phyloP scores from a whole-genome alignment of 306 rosid species.

The Crataegus laevigata region DNA sequence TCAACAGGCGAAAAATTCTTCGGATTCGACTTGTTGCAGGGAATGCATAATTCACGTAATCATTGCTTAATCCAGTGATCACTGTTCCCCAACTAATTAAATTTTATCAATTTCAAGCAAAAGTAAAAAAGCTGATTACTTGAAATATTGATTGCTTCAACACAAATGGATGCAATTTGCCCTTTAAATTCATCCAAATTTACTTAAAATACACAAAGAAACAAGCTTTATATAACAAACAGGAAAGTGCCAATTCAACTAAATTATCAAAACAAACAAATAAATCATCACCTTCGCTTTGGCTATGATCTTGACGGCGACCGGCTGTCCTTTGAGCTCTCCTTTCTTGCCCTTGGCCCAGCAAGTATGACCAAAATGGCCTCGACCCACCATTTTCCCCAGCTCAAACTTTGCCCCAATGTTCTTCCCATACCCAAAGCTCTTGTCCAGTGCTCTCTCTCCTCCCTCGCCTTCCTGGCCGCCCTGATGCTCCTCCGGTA shows the following conservation, averaged over 20 bases:
- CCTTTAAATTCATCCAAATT: neutral
- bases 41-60: neutral
- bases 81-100: neutral
- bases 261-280: neutral
- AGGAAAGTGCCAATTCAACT: neutral
- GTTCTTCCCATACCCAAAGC: constrained; percentile 80
- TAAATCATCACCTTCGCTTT: constrained; percentile 63
- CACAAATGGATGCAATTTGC: neutral
- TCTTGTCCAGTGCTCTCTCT: constrained; percentile 73
- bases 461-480: constrained; percentile 31
- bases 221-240: neutral
- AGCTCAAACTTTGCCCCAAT: constrained; percentile 75
- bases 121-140: neutral
- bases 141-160: neutral
- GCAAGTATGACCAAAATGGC: constrained; percentile 97
- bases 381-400: constrained; percentile 91
- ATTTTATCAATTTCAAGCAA: neutral
- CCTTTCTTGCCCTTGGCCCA: constrained; percentile 86
- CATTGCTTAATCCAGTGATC: neutral
- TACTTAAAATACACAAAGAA: neutral
- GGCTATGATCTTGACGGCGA: constrained; percentile 91
- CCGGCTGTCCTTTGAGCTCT: constrained; percentile 73
- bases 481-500: constrained; percentile 67
- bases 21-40: neutral
- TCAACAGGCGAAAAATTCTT: neutral